Evolutionary conservation across 176 grass and related monocot genomes (phyloP), one percentile per base, ranked within the genome.

Genomic region (Hordeum vulgare): DNA sequence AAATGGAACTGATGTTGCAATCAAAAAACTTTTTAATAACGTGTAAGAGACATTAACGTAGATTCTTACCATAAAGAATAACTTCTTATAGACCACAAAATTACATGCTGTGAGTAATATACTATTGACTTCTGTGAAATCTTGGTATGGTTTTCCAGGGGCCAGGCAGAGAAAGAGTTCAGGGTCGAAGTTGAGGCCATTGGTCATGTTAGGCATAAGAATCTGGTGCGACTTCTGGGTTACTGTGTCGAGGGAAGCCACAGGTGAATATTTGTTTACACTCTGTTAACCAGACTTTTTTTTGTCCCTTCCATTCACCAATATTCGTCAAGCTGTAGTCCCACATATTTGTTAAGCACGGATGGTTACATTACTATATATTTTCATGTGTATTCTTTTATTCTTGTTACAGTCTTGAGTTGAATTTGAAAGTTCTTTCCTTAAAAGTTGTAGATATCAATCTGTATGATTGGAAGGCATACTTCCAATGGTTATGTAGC

Each of bases 101-200:
- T 71, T 33, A 59, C 57, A 58, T 68, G 28, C n/a, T 58, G 20
- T 71, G 66, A 44, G 49, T 68, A 39, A 20, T 58, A 57, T 18
- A 68, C n/a, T 68, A 56, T 58, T 79, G 40, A 49, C 77, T 29
- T 62, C 15, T 28, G 44, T 27, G 47, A 15, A 69, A 12, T 81
- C 66, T 81, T 66, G 44, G 15, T 56, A 68, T 65, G 77, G 18
- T 79, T 63, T 68, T 85, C 61, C 81, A 94, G 92, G 79, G 92
- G 92, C 14, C 92, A 94, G 61, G 88, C 92, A 72, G 92, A 94
- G 65, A 94, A 88, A 71, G 88, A 94, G 68, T 94, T 90, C 69
- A 87, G 79, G 53, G 92, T 94, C 69, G 92, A 94, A 84, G 88
- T 94, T 75, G 92, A 94, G 88, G 86, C 92, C 36, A 94, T 94